These are phyloP conservation scores for Blastobotrys buckinghamii DNA, from an alignment of 1,139 yeast species.

Conservation along the genomic window DNA sequence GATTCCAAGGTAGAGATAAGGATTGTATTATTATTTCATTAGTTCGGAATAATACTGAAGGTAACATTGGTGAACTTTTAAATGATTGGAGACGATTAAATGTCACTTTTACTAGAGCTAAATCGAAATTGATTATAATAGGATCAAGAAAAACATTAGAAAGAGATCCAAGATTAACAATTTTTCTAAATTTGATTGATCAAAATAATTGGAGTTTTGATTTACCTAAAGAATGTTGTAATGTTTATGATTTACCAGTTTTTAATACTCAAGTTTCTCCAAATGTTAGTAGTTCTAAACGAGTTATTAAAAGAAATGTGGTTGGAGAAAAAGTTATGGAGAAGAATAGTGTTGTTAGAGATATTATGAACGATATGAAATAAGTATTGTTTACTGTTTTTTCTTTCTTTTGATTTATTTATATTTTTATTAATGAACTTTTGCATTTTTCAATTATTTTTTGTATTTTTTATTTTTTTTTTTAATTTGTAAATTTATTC, in stretches of 20 bases:
- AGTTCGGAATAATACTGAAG: conserved; percentile 71
- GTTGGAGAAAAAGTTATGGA: conserved; percentile 5
- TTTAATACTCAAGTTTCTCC: neutral
- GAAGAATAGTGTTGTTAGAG: conserved; percentile 1
- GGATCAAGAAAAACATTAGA: conserved; percentile 70
- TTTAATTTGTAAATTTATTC: no score
- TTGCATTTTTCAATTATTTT: no score
- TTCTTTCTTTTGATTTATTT: no score
- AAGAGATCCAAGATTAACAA: conserved; percentile 49
- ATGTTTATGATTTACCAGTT: conserved; percentile 29
- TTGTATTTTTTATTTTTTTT: no score
- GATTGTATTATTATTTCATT: conserved; percentile 82
- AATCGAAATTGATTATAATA: conserved; percentile 69
- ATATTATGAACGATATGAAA: conserved; percentile 10
- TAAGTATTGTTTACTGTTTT: neutral
- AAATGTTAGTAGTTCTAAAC: neutral
- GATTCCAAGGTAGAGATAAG: conserved; percentile 93
- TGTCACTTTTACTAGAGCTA: conserved; percentile 91
- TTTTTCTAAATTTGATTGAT: conserved; percentile 57
- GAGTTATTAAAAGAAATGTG: neutral
- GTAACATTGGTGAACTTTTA: conserved; percentile 67
- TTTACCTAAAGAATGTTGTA: conserved; percentile 44
- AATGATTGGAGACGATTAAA: conserved; percentile 89
- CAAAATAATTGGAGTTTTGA: conserved; percentile 59
- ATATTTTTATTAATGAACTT: no score